These are phyloP conservation scores for Torulaspora quercuum DNA, from an alignment of 805 yeast species.

Conservation along the genomic window DNA sequence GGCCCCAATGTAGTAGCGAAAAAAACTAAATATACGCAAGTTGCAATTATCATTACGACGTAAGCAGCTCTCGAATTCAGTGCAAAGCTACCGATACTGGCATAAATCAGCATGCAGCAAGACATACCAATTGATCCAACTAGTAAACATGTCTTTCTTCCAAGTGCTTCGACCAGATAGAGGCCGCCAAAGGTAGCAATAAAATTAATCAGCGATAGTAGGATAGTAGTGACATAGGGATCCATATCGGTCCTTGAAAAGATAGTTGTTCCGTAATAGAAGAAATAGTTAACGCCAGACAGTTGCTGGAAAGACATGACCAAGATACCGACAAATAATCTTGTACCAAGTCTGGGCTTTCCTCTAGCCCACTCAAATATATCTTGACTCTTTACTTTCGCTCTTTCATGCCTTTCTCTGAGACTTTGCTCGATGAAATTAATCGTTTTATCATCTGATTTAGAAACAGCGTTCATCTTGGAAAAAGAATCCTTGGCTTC, in stretches of 20 bases:
- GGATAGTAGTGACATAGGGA: constrained; percentile 57
- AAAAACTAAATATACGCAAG: constrained; percentile 61
- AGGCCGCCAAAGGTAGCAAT: constrained; percentile 52
- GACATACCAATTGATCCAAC: constrained; percentile 53
- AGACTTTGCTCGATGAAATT: constrained; percentile 43
- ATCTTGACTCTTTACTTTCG: constrained; percentile 9
- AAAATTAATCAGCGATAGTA: constrained; percentile 55
- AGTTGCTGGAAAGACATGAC: constrained; percentile 62
- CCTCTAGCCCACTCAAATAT: constrained; percentile 54
- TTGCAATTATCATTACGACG: constrained; percentile 57
- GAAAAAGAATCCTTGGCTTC: constrained; percentile 55
- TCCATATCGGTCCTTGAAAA: constrained; percentile 60
- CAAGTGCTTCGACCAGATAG: constrained; percentile 50
- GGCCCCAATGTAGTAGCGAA: constrained; percentile 81
- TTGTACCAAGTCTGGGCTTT: constrained; percentile 48
- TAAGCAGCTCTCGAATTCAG: constrained; percentile 48
- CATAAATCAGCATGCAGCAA: constrained; percentile 54
- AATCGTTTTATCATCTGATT: constrained; percentile 46
- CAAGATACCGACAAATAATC: constrained; percentile 55
- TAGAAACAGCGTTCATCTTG: constrained; percentile 47
- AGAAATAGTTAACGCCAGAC: constrained; percentile 63
- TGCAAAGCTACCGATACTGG: constrained; percentile 55
- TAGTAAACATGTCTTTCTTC: constrained; percentile 51
- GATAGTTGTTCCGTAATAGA: constrained; percentile 62
- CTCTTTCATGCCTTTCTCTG: constrained; percentile 48